Evolutionary conservation across 2,329 filamentous ascomycete species (phyloP), one percentile per base, ranked within the genome.

Genomic region (Passalora sequoiae): DNA sequence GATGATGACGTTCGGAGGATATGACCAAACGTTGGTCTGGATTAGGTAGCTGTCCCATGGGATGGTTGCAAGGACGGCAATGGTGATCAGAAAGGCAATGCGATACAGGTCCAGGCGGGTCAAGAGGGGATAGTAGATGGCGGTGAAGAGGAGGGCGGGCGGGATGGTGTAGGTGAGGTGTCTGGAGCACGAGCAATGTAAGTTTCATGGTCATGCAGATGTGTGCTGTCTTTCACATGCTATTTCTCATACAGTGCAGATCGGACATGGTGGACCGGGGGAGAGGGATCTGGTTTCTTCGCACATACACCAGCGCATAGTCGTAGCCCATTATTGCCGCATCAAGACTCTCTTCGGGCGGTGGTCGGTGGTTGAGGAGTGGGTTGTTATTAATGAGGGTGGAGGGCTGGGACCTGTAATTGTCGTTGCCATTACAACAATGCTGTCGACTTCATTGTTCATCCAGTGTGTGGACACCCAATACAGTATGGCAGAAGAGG

Each of bases 21-120:
- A 89, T 7, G 78, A 81, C 84, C 84, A 88, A 58, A 88, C 75
- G 32, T 72, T 68, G 41, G 71, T 77, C 51, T 73, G 75, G 54
- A 89, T 84, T 29, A 88, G 72, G 62, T 86, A 86, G 6, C 82
- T 84, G 57, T 88, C 84, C 84, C 84, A 89, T 22, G 84, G 84
- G 19, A 83, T 79, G 0, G 84, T 86, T 3, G 83, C 76, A 19
- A 72, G 56, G 36, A 88, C 78, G 15, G 83, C 82, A 51, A 86
- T 72, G 15, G 70, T 66, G 46, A 83, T 70, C 38, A 86, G 67
- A 50, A 78, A 80, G 22, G 66, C 53, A 40, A 82, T 74, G 58
- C 81, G 82, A 63, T 79, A 82, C 28, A 77, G 56, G 59, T 86
- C 82, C 43, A 80, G 67, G 25, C 68, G 71, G 15, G 77, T 83